A percentile compares a stretch with the other conserved stretches of the same genome.
Evolutionary conservation across 2,329 filamentous ascomycete genomes (phyloP).

Genomic region (Scedosporium minutisporum): DNA sequence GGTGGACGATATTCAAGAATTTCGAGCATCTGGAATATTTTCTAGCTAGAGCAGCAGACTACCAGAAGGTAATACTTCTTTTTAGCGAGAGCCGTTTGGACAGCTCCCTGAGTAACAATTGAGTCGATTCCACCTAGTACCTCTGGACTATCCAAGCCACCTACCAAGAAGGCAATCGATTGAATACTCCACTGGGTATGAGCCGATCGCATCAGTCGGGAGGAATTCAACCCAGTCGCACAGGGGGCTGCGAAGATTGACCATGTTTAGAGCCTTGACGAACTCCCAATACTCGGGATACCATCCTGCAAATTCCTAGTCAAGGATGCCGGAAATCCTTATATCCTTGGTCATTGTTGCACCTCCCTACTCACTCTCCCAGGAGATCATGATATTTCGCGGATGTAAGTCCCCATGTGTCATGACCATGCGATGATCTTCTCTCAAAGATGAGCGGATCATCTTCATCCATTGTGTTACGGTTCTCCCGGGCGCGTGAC

Average conservation of each 20-base stretch:
- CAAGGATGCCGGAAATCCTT: slow-evolving; percentile 42
- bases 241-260: neutral
- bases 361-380: slow-evolving; percentile 26
- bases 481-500: neutral
- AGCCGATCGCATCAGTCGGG: neutral
- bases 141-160: neutral
- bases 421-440: slow-evolving; percentile 15
- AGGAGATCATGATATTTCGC: slow-evolving; percentile 23
- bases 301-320: slow-evolving; percentile 40
- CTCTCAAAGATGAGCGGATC: neutral
- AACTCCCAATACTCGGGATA: slow-evolving; percentile 24
- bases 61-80: too few relatives aligned
- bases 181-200: neutral
- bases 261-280: slow-evolving; percentile 12
- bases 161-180: neutral
- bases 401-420: slow-evolving; percentile 23
- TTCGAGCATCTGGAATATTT: too few relatives aligned
- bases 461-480: neutral
- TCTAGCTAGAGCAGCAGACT: too few relatives aligned
- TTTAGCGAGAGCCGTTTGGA: too few relatives aligned
- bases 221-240: neutral
- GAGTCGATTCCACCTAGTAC: too few relatives aligned
- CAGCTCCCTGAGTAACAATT: too few relatives aligned
- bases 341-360: neutral
- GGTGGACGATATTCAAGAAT: too few relatives aligned